Percentiles rank a stretch among this genome's conserved stretches.
Evolutionary conservation across 345 rosid genomes (phyloP).

Genomic region (Hibiscus mutabilis): DNA sequence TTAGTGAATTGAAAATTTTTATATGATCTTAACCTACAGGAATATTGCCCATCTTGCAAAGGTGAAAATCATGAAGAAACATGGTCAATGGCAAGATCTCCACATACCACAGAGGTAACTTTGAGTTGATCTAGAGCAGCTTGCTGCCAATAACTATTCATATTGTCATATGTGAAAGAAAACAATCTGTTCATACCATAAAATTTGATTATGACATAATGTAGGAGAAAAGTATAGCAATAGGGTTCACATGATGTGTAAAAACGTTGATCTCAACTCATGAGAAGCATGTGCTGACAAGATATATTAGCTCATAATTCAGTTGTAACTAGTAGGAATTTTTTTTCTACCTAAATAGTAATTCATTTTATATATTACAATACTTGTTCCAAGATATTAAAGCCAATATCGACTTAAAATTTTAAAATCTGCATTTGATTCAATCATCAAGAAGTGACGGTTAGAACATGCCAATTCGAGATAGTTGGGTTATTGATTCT

Average conservation of each 20-base stretch:
- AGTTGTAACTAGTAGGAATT: background rate
- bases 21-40: conserved; percentile 35
- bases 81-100: conserved; percentile 69
- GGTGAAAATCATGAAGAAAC: conserved; percentile 65
- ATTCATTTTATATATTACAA: background rate
- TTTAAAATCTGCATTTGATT: background rate
- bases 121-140: background rate
- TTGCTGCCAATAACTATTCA: background rate
- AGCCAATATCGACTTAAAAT: background rate
- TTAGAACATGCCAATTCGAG: background rate
- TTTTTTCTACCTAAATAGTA: background rate
- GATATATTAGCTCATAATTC: background rate
- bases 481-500: background rate
- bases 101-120: conserved; percentile 55
- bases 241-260: background rate
- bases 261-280: background rate
- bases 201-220: background rate
- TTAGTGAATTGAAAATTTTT: conserved; percentile 3
- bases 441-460: background rate
- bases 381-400: background rate
- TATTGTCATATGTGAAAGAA: background rate
- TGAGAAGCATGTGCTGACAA: background rate
- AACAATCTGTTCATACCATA: background rate
- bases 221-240: background rate
- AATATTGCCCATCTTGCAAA: conserved; percentile 80